A percentile compares a stretch with the other conserved stretches of the same genome.
Conservation (phyloP, 345 rosid species). For the Pistacia integerrima region DNA sequence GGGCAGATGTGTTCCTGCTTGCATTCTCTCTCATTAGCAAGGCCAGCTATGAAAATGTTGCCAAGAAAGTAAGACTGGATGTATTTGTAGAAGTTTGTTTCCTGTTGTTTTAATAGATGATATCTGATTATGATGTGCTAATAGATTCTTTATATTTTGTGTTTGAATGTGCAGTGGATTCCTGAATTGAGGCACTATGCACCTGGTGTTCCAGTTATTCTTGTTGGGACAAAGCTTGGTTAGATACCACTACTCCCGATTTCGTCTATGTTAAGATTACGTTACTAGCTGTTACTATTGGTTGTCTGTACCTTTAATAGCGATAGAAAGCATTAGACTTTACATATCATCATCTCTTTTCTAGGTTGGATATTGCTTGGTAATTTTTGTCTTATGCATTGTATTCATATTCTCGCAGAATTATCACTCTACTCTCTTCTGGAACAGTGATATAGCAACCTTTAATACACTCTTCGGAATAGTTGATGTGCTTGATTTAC, state of each 20-base stretch:
- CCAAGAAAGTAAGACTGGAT: conserved; percentile 61
- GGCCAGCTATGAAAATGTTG: conserved; percentile 90
- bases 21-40: conserved; percentile 93
- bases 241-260: conserved; percentile 23
- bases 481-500: not conserved
- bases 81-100: not conserved
- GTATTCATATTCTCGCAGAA: not conserved
- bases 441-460: not conserved
- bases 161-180: conserved; percentile 68
- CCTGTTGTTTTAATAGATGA: not conserved
- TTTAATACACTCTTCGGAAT: not conserved
- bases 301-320: conserved; percentile 2
- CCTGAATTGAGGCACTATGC: conserved; percentile 93
- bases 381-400: not conserved
- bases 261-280: conserved; percentile 7
- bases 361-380: not conserved
- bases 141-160: conserved; percentile 21
- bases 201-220: conserved; percentile 82
- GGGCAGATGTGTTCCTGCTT: conserved; percentile 88
- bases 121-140: conserved; percentile 20
- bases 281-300: not conserved
- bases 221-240: conserved; percentile 90
- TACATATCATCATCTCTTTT: not conserved
- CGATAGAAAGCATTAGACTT: not conserved
- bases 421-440: not conserved